Evolutionary conservation across 1,284 basidiomycete genomes (phyloP), one percentile per base, ranked within the genome.

Genomic region (Agaricales sp.): DNA sequence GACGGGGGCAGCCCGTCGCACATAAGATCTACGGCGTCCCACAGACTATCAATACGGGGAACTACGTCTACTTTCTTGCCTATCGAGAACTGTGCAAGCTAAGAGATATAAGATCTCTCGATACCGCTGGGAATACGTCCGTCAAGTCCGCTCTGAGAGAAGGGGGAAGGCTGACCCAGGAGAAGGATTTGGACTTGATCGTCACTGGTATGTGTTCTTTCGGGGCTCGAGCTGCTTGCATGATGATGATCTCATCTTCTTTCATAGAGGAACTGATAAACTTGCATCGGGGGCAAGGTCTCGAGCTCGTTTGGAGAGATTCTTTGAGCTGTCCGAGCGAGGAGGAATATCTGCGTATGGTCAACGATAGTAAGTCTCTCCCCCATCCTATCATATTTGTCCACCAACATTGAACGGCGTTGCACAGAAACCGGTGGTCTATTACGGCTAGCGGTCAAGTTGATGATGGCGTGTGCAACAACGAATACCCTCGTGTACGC

Each of bases 31-130:
- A 95, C 59, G 95, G 95, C 1, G 69, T 96, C 1, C 92, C 95
- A 0, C 94, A 98, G 62, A 97, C 95, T 0, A 94, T 99, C 69
- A 99, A 99, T 63, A 85, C 90, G 0, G 95, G 94, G 1, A 98
- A 98, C 63, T 98, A 98, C 58, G 91, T 93, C 39, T 98, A 96
- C 64, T 98, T 98, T 60, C 75, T 88, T 23, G 91, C 87, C 0
- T 92, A 87, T 63, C 77, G 87, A 56, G 84, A 90, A 57, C 72
- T 90, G 0, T 79, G 87, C 46, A 67, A 41, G 39, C 18, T 41
- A 20, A 41, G 16, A 20, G 39, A 41, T 8, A 41, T 41, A 14
- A 14, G 4, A 20, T 20, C n/a, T 41, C 39, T n/a, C 39, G 6
- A 20, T 41, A 6, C 16, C 72, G 19, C 70, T 94, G 21, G 73